phyloP scores from a whole-genome alignment of 2,329 filamentous ascomycete species.

The Mycosphaerella sp. region DNA sequence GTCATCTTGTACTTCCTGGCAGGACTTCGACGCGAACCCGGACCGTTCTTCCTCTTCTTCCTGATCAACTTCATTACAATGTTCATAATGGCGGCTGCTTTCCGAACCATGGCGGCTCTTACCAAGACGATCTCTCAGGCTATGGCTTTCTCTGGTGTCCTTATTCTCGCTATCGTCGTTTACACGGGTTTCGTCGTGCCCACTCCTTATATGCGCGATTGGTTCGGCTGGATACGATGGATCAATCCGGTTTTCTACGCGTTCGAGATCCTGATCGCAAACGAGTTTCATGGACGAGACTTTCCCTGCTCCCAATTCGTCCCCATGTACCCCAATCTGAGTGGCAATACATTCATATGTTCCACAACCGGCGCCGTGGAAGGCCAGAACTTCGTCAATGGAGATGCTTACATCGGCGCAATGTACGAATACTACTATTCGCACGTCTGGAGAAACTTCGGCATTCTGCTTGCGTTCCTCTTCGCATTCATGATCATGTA shows the following conservation, averaged over 20 bases:
- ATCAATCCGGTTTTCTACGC: constrained; percentile 58
- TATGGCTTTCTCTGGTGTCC: constrained; percentile 50
- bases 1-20: constrained; percentile 54
- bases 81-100: constrained; percentile 52
- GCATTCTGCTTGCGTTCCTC: constrained; percentile 60
- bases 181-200: constrained; percentile 49
- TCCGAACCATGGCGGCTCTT: constrained; percentile 53
- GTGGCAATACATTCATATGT: constrained; percentile 35
- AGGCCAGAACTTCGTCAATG: constrained; percentile 36
- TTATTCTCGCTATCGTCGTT: constrained; percentile 54
- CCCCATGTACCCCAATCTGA: constrained; percentile 33
- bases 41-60: constrained; percentile 58
- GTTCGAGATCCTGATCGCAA: constrained; percentile 55
- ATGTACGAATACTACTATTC: constrained; percentile 39
- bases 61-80: constrained; percentile 56
- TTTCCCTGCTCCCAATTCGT: constrained; percentile 36
- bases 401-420: constrained; percentile 34
- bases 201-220: constrained; percentile 43
- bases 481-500: constrained; percentile 60
- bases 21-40: constrained; percentile 37
- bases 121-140: constrained; percentile 59
- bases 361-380: constrained; percentile 36
- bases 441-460: constrained; percentile 54
- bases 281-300: constrained; percentile 43
- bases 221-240: constrained; percentile 47